Evolutionary conservation across 495 filamentous ascomycete species (phyloP).

Genomic region (Parachaetomium inaequale): DNA sequence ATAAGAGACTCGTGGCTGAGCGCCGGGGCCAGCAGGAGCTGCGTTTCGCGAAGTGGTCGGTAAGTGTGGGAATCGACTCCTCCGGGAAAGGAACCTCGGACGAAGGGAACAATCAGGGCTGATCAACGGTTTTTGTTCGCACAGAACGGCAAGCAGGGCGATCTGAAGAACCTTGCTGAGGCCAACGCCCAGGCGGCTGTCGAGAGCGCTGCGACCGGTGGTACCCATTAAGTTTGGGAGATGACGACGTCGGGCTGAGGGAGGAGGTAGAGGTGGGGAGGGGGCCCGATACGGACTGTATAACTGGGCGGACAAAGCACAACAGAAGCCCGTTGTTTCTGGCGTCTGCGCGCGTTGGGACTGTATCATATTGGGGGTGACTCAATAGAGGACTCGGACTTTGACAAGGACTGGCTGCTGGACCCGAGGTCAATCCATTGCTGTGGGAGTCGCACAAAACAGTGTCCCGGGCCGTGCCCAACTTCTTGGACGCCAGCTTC

Average conservation of each 20-base stretch:
- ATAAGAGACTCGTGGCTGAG: slow-evolving; percentile 79
- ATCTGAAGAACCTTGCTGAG: slow-evolving; percentile 66
- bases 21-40: slow-evolving; percentile 86
- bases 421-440: neutral
- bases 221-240: slow-evolving; percentile 7
- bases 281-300: neutral
- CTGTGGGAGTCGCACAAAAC: neutral
- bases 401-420: slow-evolving; percentile 7
- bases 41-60: slow-evolving; percentile 94
- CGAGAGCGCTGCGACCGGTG: slow-evolving; percentile 37
- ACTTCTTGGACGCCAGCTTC: neutral
- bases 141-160: slow-evolving; percentile 96
- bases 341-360: slow-evolving; percentile 13
- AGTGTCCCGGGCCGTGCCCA: neutral
- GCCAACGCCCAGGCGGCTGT: slow-evolving; percentile 65
- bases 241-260: neutral
- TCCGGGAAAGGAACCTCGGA: neutral
- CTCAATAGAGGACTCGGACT: slow-evolving; percentile 26
- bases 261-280: neutral
- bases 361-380: slow-evolving; percentile 30
- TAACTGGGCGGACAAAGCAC: neutral
- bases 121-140: slow-evolving; percentile 19
- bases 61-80: slow-evolving; percentile 54
- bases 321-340: slow-evolving; percentile 1
- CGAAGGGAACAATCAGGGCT: slow-evolving; percentile 14